Conservation (phyloP, 2,329 filamentous ascomycete genomes). For the Didymella keratinophila region DNA sequence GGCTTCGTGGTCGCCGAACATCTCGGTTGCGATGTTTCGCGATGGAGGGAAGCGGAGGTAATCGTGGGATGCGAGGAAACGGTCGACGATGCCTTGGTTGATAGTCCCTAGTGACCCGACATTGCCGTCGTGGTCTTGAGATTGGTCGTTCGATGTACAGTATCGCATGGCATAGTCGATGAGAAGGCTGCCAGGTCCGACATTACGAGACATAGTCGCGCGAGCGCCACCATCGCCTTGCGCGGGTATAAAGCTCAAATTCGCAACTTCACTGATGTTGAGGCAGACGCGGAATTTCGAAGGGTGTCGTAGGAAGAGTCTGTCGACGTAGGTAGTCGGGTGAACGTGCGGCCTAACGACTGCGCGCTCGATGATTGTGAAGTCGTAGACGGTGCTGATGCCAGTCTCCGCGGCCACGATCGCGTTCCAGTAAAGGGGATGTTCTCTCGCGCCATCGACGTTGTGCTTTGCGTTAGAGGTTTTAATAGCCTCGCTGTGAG, state of each 20-base stretch:
- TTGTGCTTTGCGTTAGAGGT: neutral
- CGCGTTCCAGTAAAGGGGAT: conserved; percentile 55
- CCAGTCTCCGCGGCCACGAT: conserved; percentile 64
- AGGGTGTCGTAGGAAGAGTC: conserved; percentile 63
- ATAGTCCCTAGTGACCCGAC: conserved; percentile 60
- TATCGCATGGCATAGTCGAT: conserved; percentile 65
- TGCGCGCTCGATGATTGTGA: conserved; percentile 64
- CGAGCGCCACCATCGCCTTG: conserved; percentile 51
- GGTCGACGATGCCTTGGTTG: conserved; percentile 61
- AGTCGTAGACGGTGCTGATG: conserved; percentile 67
- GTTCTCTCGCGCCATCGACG: conserved; percentile 27
- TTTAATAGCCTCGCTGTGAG: conserved; percentile 61
- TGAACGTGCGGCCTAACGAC: conserved; percentile 64
- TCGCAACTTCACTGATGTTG: conserved; percentile 69
- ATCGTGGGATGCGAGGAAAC: conserved; percentile 56
- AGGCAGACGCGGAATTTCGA: conserved; percentile 66
- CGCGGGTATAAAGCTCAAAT: conserved; percentile 67
- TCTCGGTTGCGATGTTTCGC: conserved; percentile 67
- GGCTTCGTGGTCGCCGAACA: conserved; percentile 63
- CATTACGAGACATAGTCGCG: conserved; percentile 61
- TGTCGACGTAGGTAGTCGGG: conserved; percentile 66
- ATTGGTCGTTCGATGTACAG: conserved; percentile 59
- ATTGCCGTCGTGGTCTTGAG: conserved; percentile 62
- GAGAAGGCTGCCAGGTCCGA: conserved; percentile 64
- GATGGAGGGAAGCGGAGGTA: conserved; percentile 63